Evolutionary conservation across 495 filamentous ascomycete species (phyloP).

Genomic region (Stereocaulon alpinum): DNA sequence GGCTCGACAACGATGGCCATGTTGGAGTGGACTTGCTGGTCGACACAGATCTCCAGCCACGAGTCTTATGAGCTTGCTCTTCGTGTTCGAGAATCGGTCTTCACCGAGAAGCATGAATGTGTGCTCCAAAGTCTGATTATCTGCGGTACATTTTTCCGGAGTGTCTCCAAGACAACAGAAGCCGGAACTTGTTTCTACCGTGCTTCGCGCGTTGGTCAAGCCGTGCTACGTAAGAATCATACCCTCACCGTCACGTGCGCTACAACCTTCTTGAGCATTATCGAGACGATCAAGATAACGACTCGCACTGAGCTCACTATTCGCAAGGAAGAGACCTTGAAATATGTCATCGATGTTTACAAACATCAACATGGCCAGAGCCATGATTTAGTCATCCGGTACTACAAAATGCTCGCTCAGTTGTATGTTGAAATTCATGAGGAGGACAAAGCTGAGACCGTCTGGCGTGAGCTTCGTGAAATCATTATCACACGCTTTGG

Average conservation of each 20-base stretch:
- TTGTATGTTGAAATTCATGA: constrained; percentile 46
- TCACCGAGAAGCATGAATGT: constrained; percentile 46
- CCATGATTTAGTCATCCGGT: constrained; percentile 46
- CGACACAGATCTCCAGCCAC: constrained; percentile 34
- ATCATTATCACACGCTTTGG: constrained; percentile 44
- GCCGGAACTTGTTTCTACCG: constrained; percentile 45
- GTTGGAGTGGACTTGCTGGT: constrained; percentile 43
- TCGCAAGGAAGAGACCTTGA: constrained; percentile 45
- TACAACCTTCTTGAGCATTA: constrained; percentile 45
- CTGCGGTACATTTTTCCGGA: constrained; percentile 37
- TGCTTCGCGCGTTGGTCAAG: constrained; percentile 45
- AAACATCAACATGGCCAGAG: constrained; percentile 42
- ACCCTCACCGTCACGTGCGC: constrained; percentile 40
- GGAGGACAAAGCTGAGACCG: constrained; percentile 37
- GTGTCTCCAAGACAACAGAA: constrained; percentile 29
- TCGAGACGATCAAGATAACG: constrained; percentile 36
- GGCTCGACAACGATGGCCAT: constrained; percentile 41
- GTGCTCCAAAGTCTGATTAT: constrained; percentile 48
- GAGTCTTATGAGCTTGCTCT: constrained; percentile 41
- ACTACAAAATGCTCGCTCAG: constrained; percentile 43
- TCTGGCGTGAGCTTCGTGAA: constrained; percentile 46
- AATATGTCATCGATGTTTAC: constrained; percentile 45
- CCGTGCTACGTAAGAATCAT: constrained; percentile 38
- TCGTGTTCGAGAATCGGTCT: constrained; percentile 40
- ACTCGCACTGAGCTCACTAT: constrained; percentile 37